Evolutionary conservation across 345 rosid genomes (phyloP), one percentile per base, ranked within the genome.

Genomic region (Barbarea vulgaris): DNA sequence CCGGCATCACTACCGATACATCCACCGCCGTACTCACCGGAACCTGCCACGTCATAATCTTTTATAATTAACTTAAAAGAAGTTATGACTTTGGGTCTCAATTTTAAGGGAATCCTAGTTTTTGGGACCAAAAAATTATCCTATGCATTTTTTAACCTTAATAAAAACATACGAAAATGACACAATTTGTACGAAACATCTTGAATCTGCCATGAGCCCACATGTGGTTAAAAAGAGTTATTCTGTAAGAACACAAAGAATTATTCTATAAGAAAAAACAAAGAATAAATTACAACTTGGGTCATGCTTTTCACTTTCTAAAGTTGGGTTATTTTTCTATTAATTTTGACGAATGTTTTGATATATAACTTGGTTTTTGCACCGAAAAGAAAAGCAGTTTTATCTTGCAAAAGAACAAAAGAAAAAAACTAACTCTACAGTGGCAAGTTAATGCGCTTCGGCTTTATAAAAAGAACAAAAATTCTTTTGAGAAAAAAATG

Each of bases 1-100:
- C 98, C 1, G 98, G 98, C 97, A 93, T 93, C 83, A 87, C 65
- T 31, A 91, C 97, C 31, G 96, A 87, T 75, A 84, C 86, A 81
- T 91, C 97, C 36, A 77, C 47, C 9, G 85, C 84, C 59, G 78
- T 77, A 27, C 81, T 31, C 75, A 71, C 69, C 24, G 77, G 72
- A 30, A 80, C 84, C 94, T 85, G 83, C 64, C 64, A 77, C 14
- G 25, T 54, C 47, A 39, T 15, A 25, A 27, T 61, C 68, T 4
- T 4, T 41, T 31, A 24, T 19, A 4, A 46, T 70, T 44, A 21
- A 4, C 18, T 2, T 57, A 9, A 8, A n/a, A 58, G 9, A 58
- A 12, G n/a, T 19, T 58, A 18, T 21, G 7, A 17, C 13, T 57
- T 4, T n/a, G 44, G 22, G 22, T 17, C 24, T 57, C 62, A 9